Conservation (phyloP, 179 eudicot genomes). For the Beta corolliflora region DNA sequence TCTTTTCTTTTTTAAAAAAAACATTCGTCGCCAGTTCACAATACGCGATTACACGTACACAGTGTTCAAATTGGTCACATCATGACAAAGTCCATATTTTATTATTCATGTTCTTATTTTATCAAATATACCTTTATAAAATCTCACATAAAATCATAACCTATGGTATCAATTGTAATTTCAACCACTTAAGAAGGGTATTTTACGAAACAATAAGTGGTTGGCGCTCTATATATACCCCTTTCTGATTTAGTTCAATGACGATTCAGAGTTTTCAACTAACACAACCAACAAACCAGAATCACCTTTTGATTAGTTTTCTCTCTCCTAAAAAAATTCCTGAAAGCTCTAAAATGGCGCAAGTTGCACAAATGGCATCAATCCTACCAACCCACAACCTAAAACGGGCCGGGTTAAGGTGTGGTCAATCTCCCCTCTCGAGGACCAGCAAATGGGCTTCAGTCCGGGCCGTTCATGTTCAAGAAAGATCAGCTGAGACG, state of each 20-base stretch:
- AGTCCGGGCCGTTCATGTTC: not conserved
- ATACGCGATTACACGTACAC: constrained; percentile 14
- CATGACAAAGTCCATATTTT: not conserved
- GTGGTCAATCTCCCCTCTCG: constrained; percentile 27
- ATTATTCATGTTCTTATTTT: not conserved
- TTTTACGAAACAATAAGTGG: not conserved
- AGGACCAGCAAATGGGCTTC: constrained; percentile 9
- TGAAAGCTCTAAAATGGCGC: constrained; percentile 21
- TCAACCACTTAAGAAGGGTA: not conserved
- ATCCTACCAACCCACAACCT: constrained; percentile 24
- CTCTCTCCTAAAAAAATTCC: too few relatives aligned
- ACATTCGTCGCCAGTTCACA: constrained; percentile 3
- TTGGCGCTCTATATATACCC: constrained; percentile 31
- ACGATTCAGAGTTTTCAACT: constrained; percentile 9
- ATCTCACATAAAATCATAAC: too few relatives aligned
- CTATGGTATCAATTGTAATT: not conserved
- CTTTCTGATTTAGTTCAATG: not conserved
- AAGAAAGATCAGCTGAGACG: constrained; percentile 29
- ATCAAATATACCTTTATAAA: not conserved
- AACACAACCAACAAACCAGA: not conserved
- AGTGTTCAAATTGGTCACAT: not conserved
- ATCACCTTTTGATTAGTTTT: not conserved
- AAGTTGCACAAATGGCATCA: constrained; percentile 14
- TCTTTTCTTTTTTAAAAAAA: too few relatives aligned
- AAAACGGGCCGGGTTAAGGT: constrained; percentile 32